Conservation (phyloP, 129 eudicot genomes). For the Chrysanthemum lavandulifolium region DNA sequence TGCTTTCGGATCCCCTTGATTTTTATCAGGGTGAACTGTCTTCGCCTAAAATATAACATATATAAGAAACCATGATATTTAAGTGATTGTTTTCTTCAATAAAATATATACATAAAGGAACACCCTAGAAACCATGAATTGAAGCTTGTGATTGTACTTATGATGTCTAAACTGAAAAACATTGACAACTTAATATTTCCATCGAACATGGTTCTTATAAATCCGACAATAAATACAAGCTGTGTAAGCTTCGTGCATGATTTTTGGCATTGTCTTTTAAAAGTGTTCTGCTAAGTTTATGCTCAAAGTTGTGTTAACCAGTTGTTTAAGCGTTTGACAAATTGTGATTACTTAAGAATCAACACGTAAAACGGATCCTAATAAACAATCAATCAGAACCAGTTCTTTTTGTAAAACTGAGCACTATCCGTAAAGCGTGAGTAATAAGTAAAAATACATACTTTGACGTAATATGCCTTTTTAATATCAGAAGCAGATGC, state of each 20-base stretch:
- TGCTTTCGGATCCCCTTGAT: slow-evolving; percentile 84
- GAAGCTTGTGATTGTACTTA: not conserved
- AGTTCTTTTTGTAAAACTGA: no score
- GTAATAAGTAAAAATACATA: slow-evolving; percentile 18
- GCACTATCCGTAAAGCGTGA: not conserved
- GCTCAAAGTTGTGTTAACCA: no score
- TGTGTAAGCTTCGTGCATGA: no score
- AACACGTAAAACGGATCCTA: no score
- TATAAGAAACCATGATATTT: not conserved
- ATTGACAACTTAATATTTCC: not conserved
- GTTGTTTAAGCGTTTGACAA: no score
- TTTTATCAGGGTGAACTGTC: slow-evolving; percentile 86
- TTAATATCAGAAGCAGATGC: slow-evolving; percentile 65
- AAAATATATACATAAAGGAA: not conserved
- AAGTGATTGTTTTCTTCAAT: not conserved
- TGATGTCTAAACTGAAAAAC: not conserved
- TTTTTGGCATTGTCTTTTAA: no score
- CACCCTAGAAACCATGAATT: not conserved
- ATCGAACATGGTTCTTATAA: not conserved
- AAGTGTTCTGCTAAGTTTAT: no score
- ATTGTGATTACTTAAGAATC: no score
- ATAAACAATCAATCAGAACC: no score
- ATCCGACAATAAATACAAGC: not conserved
- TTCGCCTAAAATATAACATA: slow-evolving; percentile 59
- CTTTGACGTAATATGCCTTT: slow-evolving; percentile 86